A percentile compares a stretch with the other conserved stretches of the same genome.
Evolutionary conservation across 1,284 basidiomycete species (phyloP).

Genomic region (Sanghuangporus baumii): DNA sequence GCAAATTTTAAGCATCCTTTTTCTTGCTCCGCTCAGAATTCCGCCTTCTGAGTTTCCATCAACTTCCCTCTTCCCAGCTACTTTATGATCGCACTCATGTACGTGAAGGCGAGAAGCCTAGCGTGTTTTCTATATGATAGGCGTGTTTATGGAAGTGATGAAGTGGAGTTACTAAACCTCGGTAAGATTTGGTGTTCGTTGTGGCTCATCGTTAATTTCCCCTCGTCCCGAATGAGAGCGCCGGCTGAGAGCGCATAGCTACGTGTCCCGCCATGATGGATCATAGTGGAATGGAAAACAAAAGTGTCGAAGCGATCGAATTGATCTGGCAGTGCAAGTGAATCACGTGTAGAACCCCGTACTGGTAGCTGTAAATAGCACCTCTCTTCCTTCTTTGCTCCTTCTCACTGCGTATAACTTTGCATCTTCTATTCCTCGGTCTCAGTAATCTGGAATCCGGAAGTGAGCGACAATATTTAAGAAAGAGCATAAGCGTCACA

Average conservation of each 20-base stretch:
- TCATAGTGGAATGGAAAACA: background rate
- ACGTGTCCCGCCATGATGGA: background rate
- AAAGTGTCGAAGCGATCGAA: background rate
- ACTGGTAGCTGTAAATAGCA: background rate
- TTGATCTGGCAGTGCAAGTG: too few relatives aligned
- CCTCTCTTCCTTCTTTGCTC: background rate
- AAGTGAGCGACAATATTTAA: background rate
- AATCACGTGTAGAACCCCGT: background rate
- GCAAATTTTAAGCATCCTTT: background rate
- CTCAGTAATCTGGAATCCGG: background rate
- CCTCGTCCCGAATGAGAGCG: too few relatives aligned
- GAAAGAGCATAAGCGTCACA: background rate
- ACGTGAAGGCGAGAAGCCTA: background rate
- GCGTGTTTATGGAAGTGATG: background rate
- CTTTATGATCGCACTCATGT: background rate
- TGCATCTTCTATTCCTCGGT: background rate
- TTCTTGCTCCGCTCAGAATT: too few relatives aligned
- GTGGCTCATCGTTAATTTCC: too few relatives aligned
- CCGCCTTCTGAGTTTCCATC: background rate
- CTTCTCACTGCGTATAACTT: background rate
- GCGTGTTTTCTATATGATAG: background rate
- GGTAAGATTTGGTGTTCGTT: too few relatives aligned
- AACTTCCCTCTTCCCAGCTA: background rate
- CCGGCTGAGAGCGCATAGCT: background rate
- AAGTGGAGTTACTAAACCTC: background rate